Base-by-base conservation (phyloP, 2,329 filamentous ascomycete genomes). In the Cryphonectria parasitica region DNA sequence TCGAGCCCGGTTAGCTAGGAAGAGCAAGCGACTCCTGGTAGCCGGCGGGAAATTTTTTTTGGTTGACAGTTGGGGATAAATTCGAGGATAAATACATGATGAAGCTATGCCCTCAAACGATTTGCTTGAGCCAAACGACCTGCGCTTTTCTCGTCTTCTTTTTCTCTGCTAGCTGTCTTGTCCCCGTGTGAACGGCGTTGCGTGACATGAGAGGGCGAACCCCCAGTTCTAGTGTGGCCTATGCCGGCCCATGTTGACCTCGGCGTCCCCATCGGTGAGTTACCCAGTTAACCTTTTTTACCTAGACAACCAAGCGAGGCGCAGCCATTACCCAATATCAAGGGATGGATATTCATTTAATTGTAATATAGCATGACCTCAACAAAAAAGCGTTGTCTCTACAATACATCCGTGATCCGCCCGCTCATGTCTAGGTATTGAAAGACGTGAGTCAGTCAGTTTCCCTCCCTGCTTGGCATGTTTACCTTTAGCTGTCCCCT, bases 41-140 rank as follows among this genome's bases (percentile, higher is more conserved):
- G 22, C 65, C 25, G 52, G 52, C 54, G 36, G 49, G n/a, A 58
- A 43, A 28, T n/a, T 60, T 43, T 45, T n/a, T n/a, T n/a, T 17
- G 19, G 45, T 60, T 43, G 54, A 45, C 39, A 43, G 39, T 34
- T 34, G 54, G 49, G 54, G 31, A 49, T 61, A 25, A 5, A 25
- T 67, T 49, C 34, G 52, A 64, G 25, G 41, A 64, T 36, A 49
- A 25, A 64, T 62, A 60, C 61, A 43, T 61, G 66, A 67, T 61
- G 66, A 67, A 67, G 66, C 54, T 61, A 67, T 67, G 66, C 54
- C 54, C 39, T 49, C 17, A 67, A 60, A 67, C 17, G 41, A 67
- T 19, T 58, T 58, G 54, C 25, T 58, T 58, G 15, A 19, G 11
- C n/a, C 1, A 28, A 28, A 58, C 15, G 11, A 31, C 15, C 5